These are phyloP conservation scores for Calocybe gangraenosa DNA, from an alignment of 768 basidiomycete genomes.

Conservation along the genomic window DNA sequence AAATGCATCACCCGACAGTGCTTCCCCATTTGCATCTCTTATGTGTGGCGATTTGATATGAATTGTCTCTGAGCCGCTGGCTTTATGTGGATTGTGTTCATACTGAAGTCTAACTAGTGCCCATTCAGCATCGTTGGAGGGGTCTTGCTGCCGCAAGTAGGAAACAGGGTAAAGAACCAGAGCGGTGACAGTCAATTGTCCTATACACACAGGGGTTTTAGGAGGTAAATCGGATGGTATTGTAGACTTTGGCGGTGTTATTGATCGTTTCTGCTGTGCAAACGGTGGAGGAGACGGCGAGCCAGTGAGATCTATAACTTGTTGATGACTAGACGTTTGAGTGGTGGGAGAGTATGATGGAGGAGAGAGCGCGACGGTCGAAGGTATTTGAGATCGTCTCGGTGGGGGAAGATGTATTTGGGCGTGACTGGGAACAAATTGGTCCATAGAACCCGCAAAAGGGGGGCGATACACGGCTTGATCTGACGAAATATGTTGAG, in stretches of 20 bases:
- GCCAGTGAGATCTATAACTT: slow-evolving; percentile 73
- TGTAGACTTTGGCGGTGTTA: slow-evolving; percentile 17
- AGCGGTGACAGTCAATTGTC: slow-evolving; percentile 77
- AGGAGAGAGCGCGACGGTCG: slow-evolving; percentile 19
- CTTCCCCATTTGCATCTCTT: slow-evolving; percentile 50
- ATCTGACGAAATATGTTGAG: slow-evolving; percentile 16
- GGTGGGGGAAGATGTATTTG: slow-evolving; percentile 23
- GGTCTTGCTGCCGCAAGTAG: slow-evolving; percentile 53
- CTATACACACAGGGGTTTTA: slow-evolving; percentile 86
- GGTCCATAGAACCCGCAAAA: slow-evolving; percentile 43
- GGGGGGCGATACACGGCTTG: slow-evolving; percentile 41
- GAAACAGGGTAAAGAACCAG: slow-evolving; percentile 79
- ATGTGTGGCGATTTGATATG: slow-evolving; percentile 66
- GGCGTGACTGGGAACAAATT: slow-evolving; percentile 21
- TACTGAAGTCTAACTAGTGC: slow-evolving; percentile 66
- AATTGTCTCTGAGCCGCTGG: slow-evolving; percentile 63
- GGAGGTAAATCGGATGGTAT: slow-evolving; percentile 63
- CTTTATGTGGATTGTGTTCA: slow-evolving; percentile 58
- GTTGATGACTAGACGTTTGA: slow-evolving; percentile 29
- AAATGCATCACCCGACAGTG: slow-evolving; percentile 60
- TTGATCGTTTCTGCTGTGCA: slow-evolving; percentile 21
- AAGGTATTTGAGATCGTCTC: slow-evolving; percentile 16
- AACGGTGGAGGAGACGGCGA: slow-evolving; percentile 54
- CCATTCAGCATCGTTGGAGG: slow-evolving; percentile 53
- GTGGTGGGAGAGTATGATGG: slow-evolving; percentile 15